Evolutionary conservation across 352 stramenopile genomes (phyloP), one percentile per base, ranked within the genome.

Genomic region (Pythium volutum): DNA sequence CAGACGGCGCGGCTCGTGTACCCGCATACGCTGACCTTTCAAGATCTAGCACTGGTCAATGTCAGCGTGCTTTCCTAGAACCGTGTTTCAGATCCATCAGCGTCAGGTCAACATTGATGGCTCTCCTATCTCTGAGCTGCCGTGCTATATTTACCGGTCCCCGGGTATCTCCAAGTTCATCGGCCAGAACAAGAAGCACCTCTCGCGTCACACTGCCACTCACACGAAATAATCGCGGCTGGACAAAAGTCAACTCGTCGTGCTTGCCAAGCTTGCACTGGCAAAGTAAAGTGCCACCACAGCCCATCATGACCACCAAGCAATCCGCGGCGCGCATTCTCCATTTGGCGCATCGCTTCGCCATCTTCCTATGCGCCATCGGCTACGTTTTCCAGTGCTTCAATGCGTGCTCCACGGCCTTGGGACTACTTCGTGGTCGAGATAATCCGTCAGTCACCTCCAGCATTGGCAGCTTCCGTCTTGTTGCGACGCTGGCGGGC

Each of bases 21-120:
- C 36, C 68, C 68, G 1, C 25, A 75, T 1, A 75, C 64, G 20
- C 59, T 75, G n/a, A 57, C 16, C 6, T 55, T 64, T 22, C 12
- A 3, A 4, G 59, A 75, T 38, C 22, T 75, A 11, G 20, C 54
- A 16, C 25, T 66, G n/a, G 42, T 73, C 41, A 66, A 69, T 47
- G 49, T 76, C 49, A 64, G 45, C 23, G 65, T 74, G 22, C 49
- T 77, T 1, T 73, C 67, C 3, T 77, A 45, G 20, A n/a, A n/a
- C n/a, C n/a, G n/a, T n/a, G n/a, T n/a, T n/a, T n/a, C n/a, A n/a
- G n/a, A n/a, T 26, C 5, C n/a, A n/a, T 36, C 23, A 23, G 5
- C 1, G 3, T 38, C 12, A 36, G 23, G 38, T 6, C 26, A 22
- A 54, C 2, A n/a, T 11, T 10, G 29, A 34, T 42, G 36, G 36